phyloP scores from a whole-genome alignment of 345 rosid genomes.

The Pugionium cornutum region DNA sequence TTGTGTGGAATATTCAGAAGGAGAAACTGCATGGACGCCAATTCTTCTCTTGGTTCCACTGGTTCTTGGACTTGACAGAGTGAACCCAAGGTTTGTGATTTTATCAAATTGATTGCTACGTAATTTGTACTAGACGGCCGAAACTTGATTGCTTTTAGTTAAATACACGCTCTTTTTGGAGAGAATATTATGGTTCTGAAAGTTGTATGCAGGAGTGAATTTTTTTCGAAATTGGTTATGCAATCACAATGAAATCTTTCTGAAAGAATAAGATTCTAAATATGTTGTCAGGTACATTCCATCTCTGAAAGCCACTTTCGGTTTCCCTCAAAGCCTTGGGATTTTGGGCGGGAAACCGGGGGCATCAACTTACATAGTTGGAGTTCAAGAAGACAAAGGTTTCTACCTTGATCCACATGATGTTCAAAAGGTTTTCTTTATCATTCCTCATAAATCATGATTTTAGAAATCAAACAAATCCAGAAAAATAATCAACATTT shows the following conservation, averaged over 20 bases:
- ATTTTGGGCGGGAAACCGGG: slow-evolving; percentile 95
- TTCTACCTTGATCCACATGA: slow-evolving; percentile 94
- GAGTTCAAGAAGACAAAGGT: slow-evolving; percentile 81
- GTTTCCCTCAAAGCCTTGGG: slow-evolving; percentile 94
- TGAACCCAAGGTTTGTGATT: slow-evolving; percentile 79
- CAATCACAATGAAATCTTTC: slow-evolving; percentile 60
- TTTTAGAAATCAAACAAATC: not conserved
- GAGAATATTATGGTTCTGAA: slow-evolving; percentile 63
- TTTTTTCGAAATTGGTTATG: slow-evolving; percentile 56
- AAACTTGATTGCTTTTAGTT: slow-evolving; percentile 41
- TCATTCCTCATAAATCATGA: slow-evolving; percentile 3
- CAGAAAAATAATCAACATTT: not conserved
- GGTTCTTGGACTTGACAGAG: slow-evolving; percentile 94
- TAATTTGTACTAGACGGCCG: slow-evolving; percentile 53
- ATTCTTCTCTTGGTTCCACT: slow-evolving; percentile 88
- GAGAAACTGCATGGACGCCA: slow-evolving; percentile 71
- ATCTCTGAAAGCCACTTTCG: slow-evolving; percentile 69
- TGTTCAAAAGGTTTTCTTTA: slow-evolving; percentile 52
- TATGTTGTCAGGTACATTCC: slow-evolving; percentile 71
- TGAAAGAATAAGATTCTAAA: slow-evolving; percentile 50
- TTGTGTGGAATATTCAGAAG: slow-evolving; percentile 68
- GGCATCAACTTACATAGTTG: slow-evolving; percentile 90
- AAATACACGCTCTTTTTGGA: slow-evolving; percentile 69
- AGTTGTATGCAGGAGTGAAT: slow-evolving; percentile 36
- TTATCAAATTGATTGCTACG: slow-evolving; percentile 64